Evolutionary conservation across 129 eudicot genomes (phyloP), one percentile per base, ranked within the genome.

Genomic region (Erigeron canadensis): DNA sequence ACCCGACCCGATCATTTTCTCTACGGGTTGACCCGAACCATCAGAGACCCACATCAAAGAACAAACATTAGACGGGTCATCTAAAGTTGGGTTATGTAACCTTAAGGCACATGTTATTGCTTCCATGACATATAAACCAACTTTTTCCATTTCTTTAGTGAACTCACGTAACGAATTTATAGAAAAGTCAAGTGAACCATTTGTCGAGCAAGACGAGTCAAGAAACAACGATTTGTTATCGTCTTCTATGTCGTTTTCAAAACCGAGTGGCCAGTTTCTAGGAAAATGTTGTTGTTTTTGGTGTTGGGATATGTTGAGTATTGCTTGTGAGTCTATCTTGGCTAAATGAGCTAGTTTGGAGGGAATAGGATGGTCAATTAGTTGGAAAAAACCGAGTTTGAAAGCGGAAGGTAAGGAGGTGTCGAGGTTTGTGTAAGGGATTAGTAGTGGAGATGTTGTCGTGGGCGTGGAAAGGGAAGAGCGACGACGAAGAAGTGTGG

Each of bases 181-280:
- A 18, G 67, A 63, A 69, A 88, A 67, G 80, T 83, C 91, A 28
- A 47, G 8, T 4, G 10, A 12, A 12, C 78, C 69, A 60, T 76
- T 77, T 7, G 87, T 23, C 0, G 70, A 75, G 44, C 82, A 63
- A 7, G 58, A 28, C 21, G 80, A 62, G 84, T 86, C 97, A 13
- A 91, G 77, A 77, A 88, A 79, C 78, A 91, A 81, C 13, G 95
- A 81, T n/a, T 75, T 85, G 42, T 47, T 19, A 5, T 82, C 68
- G 0, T 84, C 86, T 2, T 80, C 84, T 5, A 81, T 78, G 63
- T 66, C 83, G 15, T 39, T 53, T 73, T 82, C 80, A 74, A 79
- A 86, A 11, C 97, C 97, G 4, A 86, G 69, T 18, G 97, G 97
- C 93, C 90, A 91, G 80, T 56, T 80, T 37, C 48, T 69, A 7